Base-by-base conservation (phyloP, 2,329 filamentous ascomycete species). In the Rhynchosporium agropyri region DNA sequence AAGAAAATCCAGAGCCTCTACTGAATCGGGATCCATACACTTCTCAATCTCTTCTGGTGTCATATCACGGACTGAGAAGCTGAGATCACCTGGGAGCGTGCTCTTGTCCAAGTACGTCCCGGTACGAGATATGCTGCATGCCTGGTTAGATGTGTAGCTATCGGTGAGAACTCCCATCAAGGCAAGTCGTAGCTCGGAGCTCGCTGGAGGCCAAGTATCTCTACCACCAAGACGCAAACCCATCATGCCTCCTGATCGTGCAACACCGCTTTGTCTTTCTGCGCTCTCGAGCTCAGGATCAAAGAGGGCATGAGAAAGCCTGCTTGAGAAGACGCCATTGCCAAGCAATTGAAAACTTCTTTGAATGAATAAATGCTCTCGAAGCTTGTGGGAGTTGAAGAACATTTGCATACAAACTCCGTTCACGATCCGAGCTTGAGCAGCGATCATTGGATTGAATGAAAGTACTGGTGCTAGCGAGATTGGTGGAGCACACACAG, bases 1-100 rank as follows among this genome's bases (percentile, higher is more conserved):
- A 15, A 99, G 80, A 72, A 99, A 98, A 76, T 98, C 95, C n/a
- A 98, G 81, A 0, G 95, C 95, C 73, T 94, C 88, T 20, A 98
- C 82, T 0, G 89, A 89, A 72, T 91, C 84, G 0, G 92, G 88
- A 70, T 98, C 85, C 81, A 96, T 88, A 75, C 92, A 94, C 65
- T 84, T 87, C 58, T 92, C 85, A 54, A 97, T 90, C 69, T 97
- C 92, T 53, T 89, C 87, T 7, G 86, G 81, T 0, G 87, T 83
- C 65, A 98, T 81, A 69, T 94, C 89, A 43, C 95, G 89, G 29
- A 99, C 89, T 0, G 91, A 86, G 74, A 99, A 98, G 74, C 87
- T 91, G 36, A 93, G 76, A 29, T 88, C 86, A 0, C 89, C 89
- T 0, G 89, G 89, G 1, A 92, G 79, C 28, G 71, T 69, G 20